These are phyloP conservation scores for Cardamine occulta DNA, from an alignment of 345 rosid species.

Conservation along the genomic window DNA sequence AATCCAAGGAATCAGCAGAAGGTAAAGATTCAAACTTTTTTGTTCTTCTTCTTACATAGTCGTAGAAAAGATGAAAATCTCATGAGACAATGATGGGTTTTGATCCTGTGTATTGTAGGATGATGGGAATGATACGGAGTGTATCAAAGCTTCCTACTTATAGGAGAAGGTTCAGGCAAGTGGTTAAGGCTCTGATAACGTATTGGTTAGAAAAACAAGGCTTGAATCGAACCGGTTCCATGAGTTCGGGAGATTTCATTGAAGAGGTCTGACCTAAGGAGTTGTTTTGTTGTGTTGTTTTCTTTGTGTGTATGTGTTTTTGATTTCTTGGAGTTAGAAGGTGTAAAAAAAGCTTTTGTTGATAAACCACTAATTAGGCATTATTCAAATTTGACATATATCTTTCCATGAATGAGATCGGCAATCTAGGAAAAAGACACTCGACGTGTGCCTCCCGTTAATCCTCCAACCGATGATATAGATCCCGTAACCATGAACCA, in stretches of 20 bases:
- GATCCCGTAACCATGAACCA: too few relatives aligned
- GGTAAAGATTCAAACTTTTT: conserved; percentile 47
- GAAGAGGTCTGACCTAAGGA: conserved; percentile 39
- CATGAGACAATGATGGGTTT: neutral
- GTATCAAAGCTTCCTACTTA: conserved; percentile 72
- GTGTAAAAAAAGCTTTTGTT: neutral
- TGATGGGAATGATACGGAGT: conserved; percentile 71
- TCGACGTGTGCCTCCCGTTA: too few relatives aligned
- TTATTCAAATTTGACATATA: neutral
- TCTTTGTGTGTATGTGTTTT: neutral
- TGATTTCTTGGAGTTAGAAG: neutral
- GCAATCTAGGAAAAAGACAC: too few relatives aligned
- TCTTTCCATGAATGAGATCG: too few relatives aligned
- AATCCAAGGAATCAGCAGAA: conserved; percentile 78
- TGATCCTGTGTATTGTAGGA: conserved; percentile 45
- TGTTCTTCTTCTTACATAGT: neutral
- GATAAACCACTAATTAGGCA: neutral
- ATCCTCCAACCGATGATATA: too few relatives aligned
- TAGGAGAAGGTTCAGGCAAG: conserved; percentile 66
- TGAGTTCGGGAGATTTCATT: conserved; percentile 45
- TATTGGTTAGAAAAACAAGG: conserved; percentile 54
- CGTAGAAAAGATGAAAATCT: neutral
- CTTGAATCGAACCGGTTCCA: conserved; percentile 43
- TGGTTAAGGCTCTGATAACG: conserved; percentile 61
- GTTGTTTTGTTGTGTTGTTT: neutral